Percentiles rank a stretch among this genome's conserved stretches.
These are phyloP conservation scores for Flaveria sonorensis DNA, from an alignment of 129 eudicot species.

Conservation along the genomic window DNA sequence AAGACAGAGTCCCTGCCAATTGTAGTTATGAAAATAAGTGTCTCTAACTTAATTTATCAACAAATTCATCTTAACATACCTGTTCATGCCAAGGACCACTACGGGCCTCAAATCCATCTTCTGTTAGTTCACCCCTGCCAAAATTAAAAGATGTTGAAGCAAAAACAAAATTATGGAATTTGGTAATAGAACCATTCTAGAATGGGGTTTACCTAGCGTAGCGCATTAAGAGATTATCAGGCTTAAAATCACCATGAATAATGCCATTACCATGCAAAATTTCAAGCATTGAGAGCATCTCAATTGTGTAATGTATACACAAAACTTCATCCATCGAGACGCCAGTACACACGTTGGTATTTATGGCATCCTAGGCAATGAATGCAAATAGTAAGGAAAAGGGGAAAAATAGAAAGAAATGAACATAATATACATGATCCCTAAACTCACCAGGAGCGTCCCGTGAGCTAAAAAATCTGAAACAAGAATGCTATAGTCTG, in stretches of 20 bases:
- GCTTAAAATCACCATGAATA: constrained; percentile 94
- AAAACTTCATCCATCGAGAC: constrained; percentile 84
- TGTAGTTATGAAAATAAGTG: constrained; percentile 2
- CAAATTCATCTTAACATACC: constrained; percentile 37
- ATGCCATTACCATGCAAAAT: constrained; percentile 64
- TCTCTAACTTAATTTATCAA: background rate
- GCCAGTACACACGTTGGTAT: constrained; percentile 53
- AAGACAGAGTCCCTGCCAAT: constrained; percentile 86
- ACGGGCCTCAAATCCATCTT: constrained; percentile 54
- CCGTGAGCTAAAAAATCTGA: constrained; percentile 77
- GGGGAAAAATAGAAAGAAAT: background rate
- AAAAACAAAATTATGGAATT: background rate
- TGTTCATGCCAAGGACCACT: constrained; percentile 88
- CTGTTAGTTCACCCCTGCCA: constrained; percentile 66
- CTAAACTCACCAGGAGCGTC: constrained; percentile 71
- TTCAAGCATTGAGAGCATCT: constrained; percentile 87
- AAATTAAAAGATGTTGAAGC: constrained; percentile 2
- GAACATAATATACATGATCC: constrained; percentile 5
- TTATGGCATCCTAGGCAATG: constrained; percentile 84
- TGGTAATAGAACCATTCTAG: background rate
- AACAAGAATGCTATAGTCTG: constrained; percentile 89
- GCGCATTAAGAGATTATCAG: constrained; percentile 89
- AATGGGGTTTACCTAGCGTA: constrained; percentile 63
- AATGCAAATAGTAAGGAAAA: constrained; percentile 11
- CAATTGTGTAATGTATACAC: constrained; percentile 90